Conservation (phyloP, 106 monocot genomes). For the Posidonia australis region DNA sequence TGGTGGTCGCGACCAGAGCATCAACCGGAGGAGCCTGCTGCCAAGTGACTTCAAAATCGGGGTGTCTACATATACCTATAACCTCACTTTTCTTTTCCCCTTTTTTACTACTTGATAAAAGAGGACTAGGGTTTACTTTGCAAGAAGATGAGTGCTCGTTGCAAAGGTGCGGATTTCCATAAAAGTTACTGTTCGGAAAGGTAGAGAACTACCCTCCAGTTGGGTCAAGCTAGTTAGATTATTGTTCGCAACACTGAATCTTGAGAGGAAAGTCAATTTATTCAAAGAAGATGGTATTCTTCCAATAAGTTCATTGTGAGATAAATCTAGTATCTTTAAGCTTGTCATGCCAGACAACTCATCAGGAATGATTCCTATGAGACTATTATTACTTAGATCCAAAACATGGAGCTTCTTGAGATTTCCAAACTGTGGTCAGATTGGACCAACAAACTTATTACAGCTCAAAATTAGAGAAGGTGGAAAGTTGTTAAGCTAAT, state of each 20-base stretch:
- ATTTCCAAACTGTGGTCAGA: constrained; percentile 34
- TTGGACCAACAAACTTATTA: constrained; percentile 45
- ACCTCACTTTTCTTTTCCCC: constrained; percentile 10
- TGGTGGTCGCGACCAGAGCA: too few species aligned
- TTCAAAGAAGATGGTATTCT: constrained; percentile 46
- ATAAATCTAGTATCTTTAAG: constrained; percentile 53
- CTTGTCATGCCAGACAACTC: constrained; percentile 53
- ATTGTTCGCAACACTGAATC: constrained; percentile 62
- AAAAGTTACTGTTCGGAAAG: constrained; percentile 38
- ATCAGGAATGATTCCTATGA: constrained; percentile 47
- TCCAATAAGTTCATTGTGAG: constrained; percentile 54
- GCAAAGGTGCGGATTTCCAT: constrained; percentile 73
- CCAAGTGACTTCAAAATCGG: too few species aligned
- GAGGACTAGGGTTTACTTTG: background rate
- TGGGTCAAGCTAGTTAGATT: constrained; percentile 43
- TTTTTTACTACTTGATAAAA: constrained; percentile 5
- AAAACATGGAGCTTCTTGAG: constrained; percentile 41
- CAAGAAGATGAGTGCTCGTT: constrained; percentile 16
- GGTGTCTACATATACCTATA: too few species aligned
- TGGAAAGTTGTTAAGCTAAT: constrained; percentile 57
- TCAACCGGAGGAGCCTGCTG: too few species aligned
- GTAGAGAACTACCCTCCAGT: constrained; percentile 60
- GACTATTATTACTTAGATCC: constrained; percentile 41
- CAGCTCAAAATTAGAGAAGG: constrained; percentile 45
- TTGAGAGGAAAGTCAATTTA: constrained; percentile 55